Conservation (phyloP, 2,329 filamentous ascomycete species). For the Fusarium pseudoanthophilum region DNA sequence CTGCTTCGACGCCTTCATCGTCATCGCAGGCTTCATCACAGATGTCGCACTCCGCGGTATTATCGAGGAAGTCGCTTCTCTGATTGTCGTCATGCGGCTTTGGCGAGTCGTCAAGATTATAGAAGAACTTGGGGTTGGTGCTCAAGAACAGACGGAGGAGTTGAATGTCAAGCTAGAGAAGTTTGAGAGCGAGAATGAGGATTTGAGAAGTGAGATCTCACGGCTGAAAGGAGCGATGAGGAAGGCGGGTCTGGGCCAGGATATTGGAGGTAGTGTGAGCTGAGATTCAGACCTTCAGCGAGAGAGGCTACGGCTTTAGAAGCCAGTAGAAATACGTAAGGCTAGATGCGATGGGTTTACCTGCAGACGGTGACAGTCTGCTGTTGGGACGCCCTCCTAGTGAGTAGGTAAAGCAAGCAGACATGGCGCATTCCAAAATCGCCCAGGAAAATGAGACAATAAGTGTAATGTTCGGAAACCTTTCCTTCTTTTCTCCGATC, state of each 20-base stretch:
- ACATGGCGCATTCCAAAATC: not conserved
- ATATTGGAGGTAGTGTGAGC: rapidly evolving
- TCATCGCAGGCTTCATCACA: conserved; percentile 6
- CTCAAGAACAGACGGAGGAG: conserved; percentile 11
- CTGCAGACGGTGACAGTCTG: not conserved
- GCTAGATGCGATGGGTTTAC: not conserved
- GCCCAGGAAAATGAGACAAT: not conserved
- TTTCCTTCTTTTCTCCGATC: not conserved
- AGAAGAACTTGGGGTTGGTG: conserved; percentile 2
- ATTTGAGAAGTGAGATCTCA: not conserved
- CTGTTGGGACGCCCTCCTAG: too few species aligned
- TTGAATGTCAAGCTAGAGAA: not conserved
- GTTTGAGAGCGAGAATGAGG: not conserved
- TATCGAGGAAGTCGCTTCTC: conserved; percentile 10
- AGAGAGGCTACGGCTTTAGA: rapidly evolving
- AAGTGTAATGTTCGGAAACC: too few species aligned
- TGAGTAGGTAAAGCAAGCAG: rapidly evolving
- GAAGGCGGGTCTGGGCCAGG: not conserved
- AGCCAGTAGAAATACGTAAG: rapidly evolving
- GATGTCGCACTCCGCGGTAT: conserved; percentile 9
- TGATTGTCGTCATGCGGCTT: conserved; percentile 18
- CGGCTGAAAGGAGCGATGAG: not conserved
- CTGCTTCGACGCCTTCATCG: conserved; percentile 11
- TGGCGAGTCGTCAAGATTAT: conserved; percentile 22
- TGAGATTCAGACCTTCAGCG: not conserved